Conservation (phyloP, 352 stramenopile species). For the Stramenopiles sp. region DNA sequence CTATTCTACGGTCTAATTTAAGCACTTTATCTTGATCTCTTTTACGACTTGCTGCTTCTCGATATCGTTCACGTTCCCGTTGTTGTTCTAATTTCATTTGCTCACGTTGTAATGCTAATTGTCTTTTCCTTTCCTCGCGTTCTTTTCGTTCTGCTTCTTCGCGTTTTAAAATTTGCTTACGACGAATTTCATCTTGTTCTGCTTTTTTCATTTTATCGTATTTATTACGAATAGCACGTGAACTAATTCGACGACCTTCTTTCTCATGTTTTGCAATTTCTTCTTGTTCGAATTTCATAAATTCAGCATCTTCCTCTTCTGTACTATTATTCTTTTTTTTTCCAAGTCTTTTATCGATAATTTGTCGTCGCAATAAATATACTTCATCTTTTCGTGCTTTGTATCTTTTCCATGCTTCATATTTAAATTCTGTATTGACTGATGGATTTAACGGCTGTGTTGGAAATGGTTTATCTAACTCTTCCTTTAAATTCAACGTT, state of each 20-base stretch:
- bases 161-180: not conserved
- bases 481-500: slow-evolving; percentile 11
- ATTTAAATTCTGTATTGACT: not conserved
- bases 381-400: not conserved
- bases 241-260: not conserved
- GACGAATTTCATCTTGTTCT: not conserved
- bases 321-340: not conserved
- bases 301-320: not conserved
- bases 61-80: not conserved
- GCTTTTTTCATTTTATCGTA: not conserved
- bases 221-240: not conserved
- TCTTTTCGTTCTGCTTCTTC: not conserved
- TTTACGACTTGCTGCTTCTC: too few species aligned
- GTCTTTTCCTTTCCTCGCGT: not conserved
- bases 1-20: too few species aligned
- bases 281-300: not conserved
- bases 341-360: too few species aligned
- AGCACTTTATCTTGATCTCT: too few species aligned
- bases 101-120: not conserved
- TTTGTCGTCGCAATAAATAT: not conserved
- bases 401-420: not conserved
- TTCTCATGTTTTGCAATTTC: not conserved
- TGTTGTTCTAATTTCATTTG: not conserved
- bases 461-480: not conserved
- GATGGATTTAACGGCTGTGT: not conserved